Percentiles rank a stretch among this genome's conserved stretches.
phyloP scores from a whole-genome alignment of 2,329 filamentous ascomycete species.

The Tolypocladium inflatum region DNA sequence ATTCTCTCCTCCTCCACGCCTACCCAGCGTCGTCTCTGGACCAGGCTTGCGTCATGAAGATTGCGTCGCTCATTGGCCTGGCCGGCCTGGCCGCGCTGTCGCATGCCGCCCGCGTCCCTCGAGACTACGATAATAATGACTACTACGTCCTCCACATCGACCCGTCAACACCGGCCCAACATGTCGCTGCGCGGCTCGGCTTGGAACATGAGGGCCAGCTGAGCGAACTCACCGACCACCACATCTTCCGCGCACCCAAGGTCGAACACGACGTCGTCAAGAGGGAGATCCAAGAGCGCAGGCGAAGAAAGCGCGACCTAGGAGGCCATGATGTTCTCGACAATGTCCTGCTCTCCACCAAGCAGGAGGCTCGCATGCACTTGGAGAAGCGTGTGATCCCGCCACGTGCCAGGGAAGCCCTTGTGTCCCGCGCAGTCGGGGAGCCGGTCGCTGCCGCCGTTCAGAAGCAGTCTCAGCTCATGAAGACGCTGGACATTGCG shows the following conservation, averaged over 20 bases:
- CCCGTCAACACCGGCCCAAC: constrained; percentile 50
- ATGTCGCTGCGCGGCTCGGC: constrained; percentile 64
- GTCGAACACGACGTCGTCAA: constrained; percentile 50
- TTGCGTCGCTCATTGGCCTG: constrained; percentile 42
- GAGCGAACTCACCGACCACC: constrained; percentile 68
- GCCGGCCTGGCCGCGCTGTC: constrained; percentile 40
- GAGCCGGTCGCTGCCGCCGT: constrained; percentile 32
- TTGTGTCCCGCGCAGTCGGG: constrained; percentile 7
- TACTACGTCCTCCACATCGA: constrained; percentile 90
- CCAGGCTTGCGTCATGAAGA: constrained; percentile 34
- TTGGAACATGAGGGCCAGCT: constrained; percentile 74
- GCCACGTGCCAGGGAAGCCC: constrained; percentile 21
- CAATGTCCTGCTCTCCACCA: constrained; percentile 67
- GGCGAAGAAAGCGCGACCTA: constrained; percentile 51
- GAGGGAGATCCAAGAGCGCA: constrained; percentile 40
- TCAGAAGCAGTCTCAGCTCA: constrained; percentile 49
- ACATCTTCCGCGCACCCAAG: constrained; percentile 72
- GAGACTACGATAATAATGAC: constrained; percentile 72
- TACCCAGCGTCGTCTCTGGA: background rate
- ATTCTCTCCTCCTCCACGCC: background rate
- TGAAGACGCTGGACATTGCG: constrained; percentile 58
- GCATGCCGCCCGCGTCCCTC: constrained; percentile 41
- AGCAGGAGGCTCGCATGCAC: constrained; percentile 47
- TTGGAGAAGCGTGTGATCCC: constrained; percentile 44
- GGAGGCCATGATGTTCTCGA: constrained; percentile 54